These are phyloP conservation scores for Calonectria pseudoturangicola DNA, from an alignment of 2,329 filamentous ascomycete species.

Conservation along the genomic window DNA sequence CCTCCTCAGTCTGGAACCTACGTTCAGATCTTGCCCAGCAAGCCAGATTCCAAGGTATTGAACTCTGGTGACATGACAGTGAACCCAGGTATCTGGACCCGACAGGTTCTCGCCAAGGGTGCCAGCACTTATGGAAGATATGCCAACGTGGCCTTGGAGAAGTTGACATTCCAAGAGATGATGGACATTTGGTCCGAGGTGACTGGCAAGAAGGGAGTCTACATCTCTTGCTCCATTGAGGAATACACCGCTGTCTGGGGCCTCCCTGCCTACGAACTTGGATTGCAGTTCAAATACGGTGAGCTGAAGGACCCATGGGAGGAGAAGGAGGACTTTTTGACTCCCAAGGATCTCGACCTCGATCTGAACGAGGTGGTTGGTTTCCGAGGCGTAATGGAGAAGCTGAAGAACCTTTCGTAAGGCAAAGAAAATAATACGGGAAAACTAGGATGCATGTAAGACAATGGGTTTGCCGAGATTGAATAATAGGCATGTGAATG, in stretches of 20 bases:
- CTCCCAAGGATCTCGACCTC: constrained; percentile 27
- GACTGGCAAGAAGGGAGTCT: constrained; percentile 36
- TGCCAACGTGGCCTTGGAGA: constrained; percentile 34
- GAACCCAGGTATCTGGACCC: constrained; percentile 33
- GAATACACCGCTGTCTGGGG: constrained; percentile 32
- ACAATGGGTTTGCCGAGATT: too few relatives aligned
- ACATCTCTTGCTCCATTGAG: constrained; percentile 27
- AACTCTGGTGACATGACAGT: constrained; percentile 36
- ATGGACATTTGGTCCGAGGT: constrained; percentile 32
- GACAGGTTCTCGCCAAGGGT: constrained; percentile 30
- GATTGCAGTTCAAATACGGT: constrained; percentile 33
- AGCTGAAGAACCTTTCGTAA: constrained; percentile 20
- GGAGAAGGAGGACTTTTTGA: constrained; percentile 29
- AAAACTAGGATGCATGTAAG: neutral
- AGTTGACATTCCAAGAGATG: constrained; percentile 30
- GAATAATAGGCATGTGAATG: too few relatives aligned
- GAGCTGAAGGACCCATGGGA: constrained; percentile 33
- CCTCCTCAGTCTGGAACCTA: constrained; percentile 30
- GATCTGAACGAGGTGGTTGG: constrained; percentile 32
- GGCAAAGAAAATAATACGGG: neutral
- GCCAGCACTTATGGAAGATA: constrained; percentile 30
- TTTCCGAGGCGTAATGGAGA: constrained; percentile 33
- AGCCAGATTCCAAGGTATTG: constrained; percentile 25
- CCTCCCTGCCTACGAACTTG: constrained; percentile 26
- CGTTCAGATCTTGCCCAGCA: constrained; percentile 29